Evolutionary conservation across 2,329 filamentous ascomycete genomes (phyloP), one percentile per base, ranked within the genome.

Genomic region (Phoma sp.): DNA sequence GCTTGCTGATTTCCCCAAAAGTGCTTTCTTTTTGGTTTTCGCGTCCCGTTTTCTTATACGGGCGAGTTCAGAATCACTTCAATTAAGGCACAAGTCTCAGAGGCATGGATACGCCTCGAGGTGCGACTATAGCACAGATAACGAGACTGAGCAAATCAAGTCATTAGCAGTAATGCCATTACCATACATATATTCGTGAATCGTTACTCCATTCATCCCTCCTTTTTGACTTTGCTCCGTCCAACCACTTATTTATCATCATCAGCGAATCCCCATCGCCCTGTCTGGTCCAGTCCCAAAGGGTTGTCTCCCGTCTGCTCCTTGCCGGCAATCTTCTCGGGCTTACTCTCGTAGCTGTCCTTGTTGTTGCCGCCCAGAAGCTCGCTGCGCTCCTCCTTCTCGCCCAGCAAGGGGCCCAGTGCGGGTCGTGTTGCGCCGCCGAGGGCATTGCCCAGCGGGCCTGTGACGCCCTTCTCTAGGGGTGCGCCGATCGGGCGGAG

Each of bases 241-340:
- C n/a, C 18, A 18, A 18, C 18, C 18, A 18, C 30, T 33, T 42
- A 14, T 11, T 54, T 55, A 2, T 50, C 41, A 14, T 55, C 52
- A 37, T 73, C 73, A 60, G 63, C 57, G 53, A 76, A 76, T 39
- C 72, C 71, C 67, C 68, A 74, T 50, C 68, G 36, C 18, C 72
- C 74, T 8, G 66, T 73, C 59, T 74, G 62, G 63, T 75, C 71
- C 69, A 77, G 45, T 0, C 75, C 75, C 61, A 77, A 37, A 13
- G 74, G 74, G 61, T 77, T 77, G 13, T 71, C 40, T 18, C 71
- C 74, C 40, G 71, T 74, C 69, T 75, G 73, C 55, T 75, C 66
- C 63, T 73, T 74, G 0, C 73, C 73, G 1, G 65, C 74, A 61
- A 77, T 68, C 39, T 63, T 72, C 54, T 76, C 73, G 14, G 69